Percentiles rank a stretch among this genome's conserved stretches.
Conservation (phyloP, 2,329 filamentous ascomycete species). For the Monilinia laxa region DNA sequence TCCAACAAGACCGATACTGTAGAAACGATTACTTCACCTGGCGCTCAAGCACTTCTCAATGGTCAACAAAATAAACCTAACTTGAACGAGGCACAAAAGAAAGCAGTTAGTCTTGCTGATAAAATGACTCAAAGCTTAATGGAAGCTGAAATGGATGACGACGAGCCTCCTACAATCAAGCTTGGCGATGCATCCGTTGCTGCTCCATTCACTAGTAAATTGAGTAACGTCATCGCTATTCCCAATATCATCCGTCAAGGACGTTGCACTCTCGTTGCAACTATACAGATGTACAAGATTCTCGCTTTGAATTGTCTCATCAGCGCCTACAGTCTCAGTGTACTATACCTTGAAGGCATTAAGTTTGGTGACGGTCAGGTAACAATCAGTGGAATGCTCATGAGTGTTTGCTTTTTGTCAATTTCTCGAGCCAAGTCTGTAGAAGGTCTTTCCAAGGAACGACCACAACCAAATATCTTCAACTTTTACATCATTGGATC, state of each 20-base stretch:
- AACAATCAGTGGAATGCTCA: conserved; percentile 98
- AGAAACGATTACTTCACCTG: conserved; percentile 66
- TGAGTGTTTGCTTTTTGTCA: conserved; percentile 98
- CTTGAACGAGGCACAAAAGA: conserved; percentile 65
- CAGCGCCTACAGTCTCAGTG: conserved; percentile 93
- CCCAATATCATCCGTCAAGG: conserved; percentile 98
- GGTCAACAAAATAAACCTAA: conserved; percentile 53
- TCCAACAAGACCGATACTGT: conserved; percentile 54
- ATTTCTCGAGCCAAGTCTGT: conserved; percentile 97
- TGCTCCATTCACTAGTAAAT: conserved; percentile 95
- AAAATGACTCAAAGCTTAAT: conserved; percentile 85
- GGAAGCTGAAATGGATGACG: conserved; percentile 80
- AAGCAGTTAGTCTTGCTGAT: conserved; percentile 78
- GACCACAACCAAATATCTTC: conserved; percentile 97
- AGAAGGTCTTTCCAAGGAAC: conserved; percentile 92
- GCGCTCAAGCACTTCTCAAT: conserved; percentile 58
- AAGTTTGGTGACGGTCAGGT: conserved; percentile 99
- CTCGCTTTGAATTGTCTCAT: conserved; percentile 96
- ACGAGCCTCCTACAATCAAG: conserved; percentile 93
- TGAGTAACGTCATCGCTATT: conserved; percentile 93
- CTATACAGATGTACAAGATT: conserved; percentile 99
- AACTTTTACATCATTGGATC: conserved; percentile 98
- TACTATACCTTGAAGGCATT: conserved; percentile 95
- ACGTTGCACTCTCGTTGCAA: conserved; percentile 94
- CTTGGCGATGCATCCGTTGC: conserved; percentile 96